Percentiles rank a stretch among this genome's conserved stretches.
Evolutionary conservation across 1,139 yeast genomes (phyloP).

Genomic region (Saccharomyces uvarum): DNA sequence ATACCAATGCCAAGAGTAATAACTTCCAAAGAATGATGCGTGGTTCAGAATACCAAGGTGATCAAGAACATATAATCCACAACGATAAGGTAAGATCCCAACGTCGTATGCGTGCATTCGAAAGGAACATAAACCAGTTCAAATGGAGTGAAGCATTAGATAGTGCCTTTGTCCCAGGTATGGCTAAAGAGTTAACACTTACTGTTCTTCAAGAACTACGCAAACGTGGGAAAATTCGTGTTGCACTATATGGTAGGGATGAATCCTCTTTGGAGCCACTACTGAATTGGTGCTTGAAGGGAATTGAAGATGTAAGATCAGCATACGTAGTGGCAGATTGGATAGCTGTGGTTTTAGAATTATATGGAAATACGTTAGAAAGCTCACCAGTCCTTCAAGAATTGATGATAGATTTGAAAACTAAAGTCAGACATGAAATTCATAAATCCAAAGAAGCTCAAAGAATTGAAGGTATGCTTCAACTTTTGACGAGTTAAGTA

Average conservation of each 20-base stretch:
- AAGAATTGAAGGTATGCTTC: conserved; percentile 88
- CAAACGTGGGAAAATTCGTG: conserved; percentile 78
- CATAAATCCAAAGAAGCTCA: conserved; percentile 80
- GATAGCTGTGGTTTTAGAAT: conserved; percentile 69
- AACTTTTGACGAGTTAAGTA: conserved; percentile 47
- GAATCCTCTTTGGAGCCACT: conserved; percentile 80
- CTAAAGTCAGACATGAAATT: conserved; percentile 60
- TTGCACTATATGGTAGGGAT: conserved; percentile 72
- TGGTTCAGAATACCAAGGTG: conserved; percentile 87
- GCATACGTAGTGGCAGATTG: conserved; percentile 75
- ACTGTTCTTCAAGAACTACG: conserved; percentile 79
- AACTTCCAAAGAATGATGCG: conserved; percentile 72
- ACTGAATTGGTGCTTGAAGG: conserved; percentile 71
- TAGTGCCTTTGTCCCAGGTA: conserved; percentile 70
- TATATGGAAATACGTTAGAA: conserved; percentile 67
- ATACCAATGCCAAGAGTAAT: conserved; percentile 26
- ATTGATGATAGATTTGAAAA: conserved; percentile 50
- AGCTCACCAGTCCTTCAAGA: conserved; percentile 76
- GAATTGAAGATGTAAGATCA: conserved; percentile 72
- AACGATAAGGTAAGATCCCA: conserved; percentile 44
- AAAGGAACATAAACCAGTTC: conserved; percentile 75
- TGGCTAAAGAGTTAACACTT: conserved; percentile 69
- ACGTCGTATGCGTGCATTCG: conserved; percentile 70
- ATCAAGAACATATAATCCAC: conserved; percentile 68
- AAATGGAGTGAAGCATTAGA: conserved; percentile 92